A percentile compares a stretch with the other conserved stretches of the same genome.
These are phyloP conservation scores for Pseudogymnoascus sp. DNA, from an alignment of 2,329 filamentous ascomycete species.

Conservation along the genomic window DNA sequence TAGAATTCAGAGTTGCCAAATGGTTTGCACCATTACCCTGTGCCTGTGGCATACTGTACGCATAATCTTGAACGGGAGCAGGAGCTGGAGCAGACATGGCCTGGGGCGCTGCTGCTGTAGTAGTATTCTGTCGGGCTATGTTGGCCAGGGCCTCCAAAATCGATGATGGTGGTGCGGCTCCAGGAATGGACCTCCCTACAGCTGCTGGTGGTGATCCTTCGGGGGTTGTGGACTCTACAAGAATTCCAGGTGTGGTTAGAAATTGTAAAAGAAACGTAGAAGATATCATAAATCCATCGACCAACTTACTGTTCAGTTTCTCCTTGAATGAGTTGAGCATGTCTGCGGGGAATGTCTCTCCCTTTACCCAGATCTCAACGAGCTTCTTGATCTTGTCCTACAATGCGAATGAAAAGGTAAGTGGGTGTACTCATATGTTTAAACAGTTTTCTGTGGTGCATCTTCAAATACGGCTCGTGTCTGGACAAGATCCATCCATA, in stretches of 20 bases:
- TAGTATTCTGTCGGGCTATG: slow-evolving; percentile 66
- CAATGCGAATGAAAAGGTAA: slow-evolving; percentile 42
- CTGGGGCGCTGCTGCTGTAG: slow-evolving; percentile 29
- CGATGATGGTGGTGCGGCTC: slow-evolving; percentile 39
- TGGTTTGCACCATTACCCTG: slow-evolving; percentile 33
- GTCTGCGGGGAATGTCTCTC: slow-evolving; percentile 73
- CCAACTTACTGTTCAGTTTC: slow-evolving; percentile 64
- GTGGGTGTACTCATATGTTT: slow-evolving; percentile 27
- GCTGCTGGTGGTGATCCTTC: slow-evolving; percentile 42
- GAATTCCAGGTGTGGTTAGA: slow-evolving; percentile 33
- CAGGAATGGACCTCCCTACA: slow-evolving; percentile 33
- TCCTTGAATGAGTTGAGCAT: slow-evolving; percentile 79
- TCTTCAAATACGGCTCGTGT: slow-evolving; percentile 6
- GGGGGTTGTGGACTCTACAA: slow-evolving; percentile 64
- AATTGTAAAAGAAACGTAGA: slow-evolving; percentile 13
- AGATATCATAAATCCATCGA: not conserved
- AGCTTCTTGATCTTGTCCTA: slow-evolving; percentile 96
- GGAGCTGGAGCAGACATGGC: slow-evolving; percentile 21
- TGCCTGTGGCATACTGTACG: slow-evolving; percentile 39
- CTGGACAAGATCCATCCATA: not conserved
- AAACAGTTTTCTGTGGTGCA: not conserved
- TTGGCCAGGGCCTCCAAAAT: slow-evolving; percentile 74
- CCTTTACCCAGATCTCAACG: slow-evolving; percentile 96
- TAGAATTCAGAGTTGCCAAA: slow-evolving; percentile 20
- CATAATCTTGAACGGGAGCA: slow-evolving; percentile 24